These are phyloP conservation scores for Bipolaris sorokiniana DNA, from an alignment of 2,329 filamentous ascomycete genomes.

Conservation along the genomic window DNA sequence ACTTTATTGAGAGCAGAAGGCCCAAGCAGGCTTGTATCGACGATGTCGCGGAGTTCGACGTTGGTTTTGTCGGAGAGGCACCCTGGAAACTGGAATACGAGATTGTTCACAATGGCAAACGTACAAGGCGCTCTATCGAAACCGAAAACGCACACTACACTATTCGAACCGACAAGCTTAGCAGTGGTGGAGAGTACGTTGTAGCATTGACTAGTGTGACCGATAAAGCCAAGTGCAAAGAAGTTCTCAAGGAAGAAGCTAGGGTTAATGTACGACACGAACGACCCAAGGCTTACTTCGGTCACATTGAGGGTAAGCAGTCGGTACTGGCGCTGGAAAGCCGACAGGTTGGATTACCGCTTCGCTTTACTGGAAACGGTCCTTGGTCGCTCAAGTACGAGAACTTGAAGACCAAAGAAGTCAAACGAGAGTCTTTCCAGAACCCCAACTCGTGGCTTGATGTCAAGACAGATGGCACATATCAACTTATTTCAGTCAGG, in stretches of 20 bases:
- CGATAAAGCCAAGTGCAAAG: slow-evolving; percentile 85
- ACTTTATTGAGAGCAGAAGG: slow-evolving; percentile 64
- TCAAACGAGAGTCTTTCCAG: slow-evolving; percentile 57
- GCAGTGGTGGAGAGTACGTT: slow-evolving; percentile 87
- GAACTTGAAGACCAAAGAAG: slow-evolving; percentile 63
- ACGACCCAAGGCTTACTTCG: slow-evolving; percentile 85
- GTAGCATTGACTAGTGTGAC: slow-evolving; percentile 84
- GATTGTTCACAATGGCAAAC: slow-evolving; percentile 85
- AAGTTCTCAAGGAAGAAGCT: slow-evolving; percentile 80
- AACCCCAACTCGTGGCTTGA: slow-evolving; percentile 71
- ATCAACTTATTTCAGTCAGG: slow-evolving; percentile 77
- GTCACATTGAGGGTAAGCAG: slow-evolving; percentile 80
- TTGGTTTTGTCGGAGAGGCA: slow-evolving; percentile 78
- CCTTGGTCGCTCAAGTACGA: slow-evolving; percentile 83
- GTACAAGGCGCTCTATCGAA: slow-evolving; percentile 69
- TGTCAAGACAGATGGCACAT: slow-evolving; percentile 72
- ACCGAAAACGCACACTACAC: slow-evolving; percentile 69
- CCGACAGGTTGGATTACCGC: slow-evolving; percentile 73
- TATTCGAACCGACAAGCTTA: slow-evolving; percentile 76
- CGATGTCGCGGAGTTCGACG: slow-evolving; percentile 75
- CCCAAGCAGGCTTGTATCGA: slow-evolving; percentile 79
- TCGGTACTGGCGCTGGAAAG: slow-evolving; percentile 78
- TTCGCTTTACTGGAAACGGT: slow-evolving; percentile 82
- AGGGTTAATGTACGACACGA: slow-evolving; percentile 88
- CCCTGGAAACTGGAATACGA: slow-evolving; percentile 94